Evolutionary conservation across 768 basidiomycete species (phyloP).

Genomic region (Rhodotorula sphaerocarpa): DNA sequence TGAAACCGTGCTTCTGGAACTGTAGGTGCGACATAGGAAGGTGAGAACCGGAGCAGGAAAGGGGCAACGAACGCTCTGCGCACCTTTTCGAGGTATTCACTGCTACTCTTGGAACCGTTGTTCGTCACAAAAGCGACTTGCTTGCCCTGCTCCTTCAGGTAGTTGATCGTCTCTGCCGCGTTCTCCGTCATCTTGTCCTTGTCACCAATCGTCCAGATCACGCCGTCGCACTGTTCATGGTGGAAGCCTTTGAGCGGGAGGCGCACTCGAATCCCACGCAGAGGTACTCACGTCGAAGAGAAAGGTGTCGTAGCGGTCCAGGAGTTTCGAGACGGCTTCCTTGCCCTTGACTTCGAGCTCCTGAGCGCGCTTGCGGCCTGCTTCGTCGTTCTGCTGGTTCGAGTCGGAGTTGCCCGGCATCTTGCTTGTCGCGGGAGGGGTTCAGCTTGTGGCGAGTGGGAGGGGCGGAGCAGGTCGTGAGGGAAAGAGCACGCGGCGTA

Average conservation of each 20-base stretch:
- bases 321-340: neutral
- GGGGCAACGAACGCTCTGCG: conserved; percentile 47
- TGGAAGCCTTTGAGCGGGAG: too few relatives aligned
- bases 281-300: conserved; percentile 42
- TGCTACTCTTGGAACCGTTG: conserved; percentile 84
- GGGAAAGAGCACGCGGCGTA: too few relatives aligned
- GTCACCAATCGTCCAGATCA: conserved; percentile 43
- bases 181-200: conserved; percentile 15
- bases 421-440: too few relatives aligned
- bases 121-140: conserved; percentile 67
- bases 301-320: conserved; percentile 44
- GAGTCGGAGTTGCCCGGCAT: too few relatives aligned
- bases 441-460: too few relatives aligned
- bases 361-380: too few relatives aligned
- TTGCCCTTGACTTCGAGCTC: too few relatives aligned
- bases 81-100: conserved; percentile 66
- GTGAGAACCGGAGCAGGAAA: conserved; percentile 44
- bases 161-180: conserved; percentile 18
- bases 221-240: conserved; percentile 42
- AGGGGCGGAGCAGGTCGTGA: too few relatives aligned
- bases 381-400: too few relatives aligned
- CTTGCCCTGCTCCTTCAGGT: conserved; percentile 47
- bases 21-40: neutral
- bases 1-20: conserved; percentile 45
- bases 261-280: too few relatives aligned